A percentile compares a stretch with the other conserved stretches of the same genome.
Conservation (phyloP, 225 moss, liverwort and hornwort genomes). For the Marchantia paleacea region DNA sequence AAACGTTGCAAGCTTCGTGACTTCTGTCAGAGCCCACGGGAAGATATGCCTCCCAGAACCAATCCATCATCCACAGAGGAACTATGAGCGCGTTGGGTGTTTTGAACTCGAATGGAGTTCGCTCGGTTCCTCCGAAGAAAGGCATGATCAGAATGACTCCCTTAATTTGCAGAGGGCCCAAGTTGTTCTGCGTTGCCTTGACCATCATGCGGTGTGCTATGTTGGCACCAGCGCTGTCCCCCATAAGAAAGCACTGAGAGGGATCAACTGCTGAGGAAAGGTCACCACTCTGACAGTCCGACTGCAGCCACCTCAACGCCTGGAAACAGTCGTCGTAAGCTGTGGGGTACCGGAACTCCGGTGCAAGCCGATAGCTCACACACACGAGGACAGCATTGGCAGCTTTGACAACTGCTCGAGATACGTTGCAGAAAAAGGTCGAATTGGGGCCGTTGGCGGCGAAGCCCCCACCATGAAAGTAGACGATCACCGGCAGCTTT, state of each 20-base stretch:
- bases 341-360: conserved; percentile 47
- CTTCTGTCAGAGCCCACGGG: conserved; percentile 31
- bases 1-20: conserved; percentile 36
- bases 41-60: conserved; percentile 23
- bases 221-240: conserved; percentile 47
- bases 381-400: conserved; percentile 53
- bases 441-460: conserved; percentile 36
- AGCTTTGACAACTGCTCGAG: conserved; percentile 42
- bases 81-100: conserved; percentile 5
- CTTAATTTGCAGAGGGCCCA: conserved; percentile 29
- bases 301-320: conserved; percentile 50
- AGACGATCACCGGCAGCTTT: conserved; percentile 39
- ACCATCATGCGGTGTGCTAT: conserved; percentile 27
- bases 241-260: conserved; percentile 28
- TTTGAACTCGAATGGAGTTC: conserved; percentile 8
- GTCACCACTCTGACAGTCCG: conserved; percentile 13
- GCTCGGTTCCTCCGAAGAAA: conserved; percentile 30
- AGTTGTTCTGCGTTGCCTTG: conserved; percentile 19
- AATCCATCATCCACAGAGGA: neutral
- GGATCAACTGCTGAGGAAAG: conserved; percentile 26
- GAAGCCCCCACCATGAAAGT: conserved; percentile 77
- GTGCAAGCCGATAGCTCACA: conserved; percentile 64
- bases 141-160: conserved; percentile 24
- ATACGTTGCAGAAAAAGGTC: conserved; percentile 34
- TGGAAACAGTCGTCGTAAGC: conserved; percentile 65